These are phyloP conservation scores for Sclerotinia borealis DNA, from an alignment of 2,329 filamentous ascomycete genomes.

Conservation along the genomic window DNA sequence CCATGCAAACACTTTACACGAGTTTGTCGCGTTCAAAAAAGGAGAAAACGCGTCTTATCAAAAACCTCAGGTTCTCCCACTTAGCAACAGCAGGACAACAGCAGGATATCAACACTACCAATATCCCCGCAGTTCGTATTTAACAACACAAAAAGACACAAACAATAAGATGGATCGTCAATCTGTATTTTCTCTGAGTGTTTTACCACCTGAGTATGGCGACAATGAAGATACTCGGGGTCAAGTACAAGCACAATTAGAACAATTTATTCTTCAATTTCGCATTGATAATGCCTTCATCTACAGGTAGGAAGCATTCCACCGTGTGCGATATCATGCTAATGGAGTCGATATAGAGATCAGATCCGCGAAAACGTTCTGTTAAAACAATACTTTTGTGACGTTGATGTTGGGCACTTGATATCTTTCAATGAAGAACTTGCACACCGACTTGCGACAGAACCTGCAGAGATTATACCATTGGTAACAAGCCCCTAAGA, in stretches of 20 bases:
- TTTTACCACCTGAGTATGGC: conserved; percentile 64
- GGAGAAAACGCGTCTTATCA: conserved; percentile 9
- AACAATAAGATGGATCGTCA: conserved; percentile 67
- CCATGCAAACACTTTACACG: conserved; percentile 17
- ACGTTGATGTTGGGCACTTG: conserved; percentile 90
- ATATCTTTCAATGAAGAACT: conserved; percentile 96
- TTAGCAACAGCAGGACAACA: conserved; percentile 10
- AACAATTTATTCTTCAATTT: conserved; percentile 90
- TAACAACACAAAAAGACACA: not conserved
- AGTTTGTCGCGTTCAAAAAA: conserved; percentile 13
- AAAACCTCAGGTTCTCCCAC: conserved; percentile 5
- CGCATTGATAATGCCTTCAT: conserved; percentile 91
- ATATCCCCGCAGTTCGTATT: not conserved
- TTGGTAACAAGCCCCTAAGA: conserved; percentile 51
- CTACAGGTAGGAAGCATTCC: conserved; percentile 62
- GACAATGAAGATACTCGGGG: conserved; percentile 59
- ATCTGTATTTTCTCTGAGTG: conserved; percentile 78
- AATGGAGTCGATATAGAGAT: conserved; percentile 54
- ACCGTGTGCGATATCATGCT: conserved; percentile 24
- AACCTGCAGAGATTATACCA: conserved; percentile 88
- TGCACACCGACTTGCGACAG: conserved; percentile 79
- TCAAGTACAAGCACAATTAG: conserved; percentile 71
- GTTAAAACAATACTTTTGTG: conserved; percentile 90
- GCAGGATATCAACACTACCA: not conserved
- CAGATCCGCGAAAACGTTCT: conserved; percentile 93